Base-by-base conservation (phyloP, 2,329 filamentous ascomycete genomes). In the Colletotrichum shisoi region DNA sequence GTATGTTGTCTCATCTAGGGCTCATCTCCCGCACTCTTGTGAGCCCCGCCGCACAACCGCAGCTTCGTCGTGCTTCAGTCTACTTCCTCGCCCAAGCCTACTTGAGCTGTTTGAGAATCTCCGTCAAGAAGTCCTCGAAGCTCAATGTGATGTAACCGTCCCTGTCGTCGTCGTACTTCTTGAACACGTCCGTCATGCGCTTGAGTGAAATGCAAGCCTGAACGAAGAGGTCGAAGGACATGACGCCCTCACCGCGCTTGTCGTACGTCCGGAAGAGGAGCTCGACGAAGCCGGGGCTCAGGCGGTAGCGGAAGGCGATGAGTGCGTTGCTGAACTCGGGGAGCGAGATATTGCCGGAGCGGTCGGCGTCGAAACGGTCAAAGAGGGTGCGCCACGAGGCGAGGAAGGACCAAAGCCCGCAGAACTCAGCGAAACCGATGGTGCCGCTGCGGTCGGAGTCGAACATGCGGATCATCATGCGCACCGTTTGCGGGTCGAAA, bases 381-480 rank as follows among this genome's bases (percentile, higher is more conserved):
- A 99, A 99, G 13, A 99, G 88, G 48, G 89, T 89, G 71, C 95
- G 89, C 95, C 95, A 99, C 19, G 93, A 93, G 42, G 93, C 92
- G 45, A 99, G 85, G 80, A 98, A 99, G 19, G 91, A 92, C 95
- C 95, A 99, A 24, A 99, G 84, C 19, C 93, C 94, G 76, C 94
- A 96, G 79, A 99, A 99, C 79, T 98, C 95, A 71, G 95, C 90
- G 78, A 97, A 98, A 69, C 91, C 93, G 77, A 99, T 96, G 15
- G 91, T 91, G 58, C 94, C 93, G 69, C 87, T 91, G 72, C 92
- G 90, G 79, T 97, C 92, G 66, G 91, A 92, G 80, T 98, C 94
- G 80, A 99, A 99, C 95, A 99, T 98, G 76, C 94, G 91, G 72
- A 99, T 97, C 94, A 99, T 97, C 92, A 98, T 97, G 75, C 91